Percentiles rank a stretch among this genome's conserved stretches.
Conservation (phyloP, 371 early-diverging fungal species). For the Basidiobolus heterosporus region DNA sequence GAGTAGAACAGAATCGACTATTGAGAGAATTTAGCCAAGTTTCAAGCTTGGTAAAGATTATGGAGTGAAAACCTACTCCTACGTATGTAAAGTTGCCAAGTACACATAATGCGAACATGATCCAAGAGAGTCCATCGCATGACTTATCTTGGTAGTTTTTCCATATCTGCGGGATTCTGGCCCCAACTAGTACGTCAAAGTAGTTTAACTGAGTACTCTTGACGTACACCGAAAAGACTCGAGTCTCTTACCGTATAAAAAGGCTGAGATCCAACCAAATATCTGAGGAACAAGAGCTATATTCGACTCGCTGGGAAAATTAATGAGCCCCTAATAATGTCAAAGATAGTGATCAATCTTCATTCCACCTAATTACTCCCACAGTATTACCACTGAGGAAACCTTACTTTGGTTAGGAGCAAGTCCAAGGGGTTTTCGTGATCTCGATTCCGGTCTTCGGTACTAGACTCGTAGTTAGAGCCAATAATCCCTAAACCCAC, state of each 20-base stretch:
- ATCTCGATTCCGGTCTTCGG: not conserved
- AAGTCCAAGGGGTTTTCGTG: no score
- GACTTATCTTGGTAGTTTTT: conserved; percentile 52
- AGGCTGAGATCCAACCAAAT: conserved; percentile 32
- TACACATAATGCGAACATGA: conserved; percentile 65
- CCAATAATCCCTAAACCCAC: no score
- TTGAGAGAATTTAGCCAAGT: conserved; percentile 1
- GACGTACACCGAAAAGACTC: conserved; percentile 5
- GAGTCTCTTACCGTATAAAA: conserved; percentile 17
- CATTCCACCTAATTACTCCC: no score
- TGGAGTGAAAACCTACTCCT: not conserved
- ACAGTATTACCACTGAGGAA: no score
- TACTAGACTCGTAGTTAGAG: no score
- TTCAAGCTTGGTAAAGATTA: not conserved
- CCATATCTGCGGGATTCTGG: conserved; percentile 66
- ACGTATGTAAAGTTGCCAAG: conserved; percentile 57
- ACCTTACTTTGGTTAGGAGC: no score
- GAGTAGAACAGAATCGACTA: conserved; percentile 38
- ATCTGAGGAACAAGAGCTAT: conserved; percentile 21
- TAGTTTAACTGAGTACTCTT: conserved; percentile 4
- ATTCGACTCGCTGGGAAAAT: conserved; percentile 7
- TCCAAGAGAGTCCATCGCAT: conserved; percentile 48
- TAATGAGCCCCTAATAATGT: conserved; percentile 4
- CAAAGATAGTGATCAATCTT: not conserved
- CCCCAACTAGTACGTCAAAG: conserved; percentile 15